Conservation (phyloP, 495 filamentous ascomycete species). For the Staphylotrichum longicolle region DNA sequence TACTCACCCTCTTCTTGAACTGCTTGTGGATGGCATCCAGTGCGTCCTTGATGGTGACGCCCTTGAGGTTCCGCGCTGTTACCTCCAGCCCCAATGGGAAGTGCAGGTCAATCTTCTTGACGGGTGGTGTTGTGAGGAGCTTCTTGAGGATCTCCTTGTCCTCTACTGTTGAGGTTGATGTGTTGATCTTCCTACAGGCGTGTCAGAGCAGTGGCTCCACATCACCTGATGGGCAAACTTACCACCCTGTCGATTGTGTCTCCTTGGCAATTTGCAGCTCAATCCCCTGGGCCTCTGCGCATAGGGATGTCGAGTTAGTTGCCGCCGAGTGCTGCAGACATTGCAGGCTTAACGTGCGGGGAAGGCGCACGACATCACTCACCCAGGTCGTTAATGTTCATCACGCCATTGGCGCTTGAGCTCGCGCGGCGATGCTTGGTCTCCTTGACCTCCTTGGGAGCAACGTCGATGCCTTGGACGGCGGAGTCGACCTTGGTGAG, state of each 20-base stretch:
- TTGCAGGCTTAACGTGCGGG: conserved; percentile 13
- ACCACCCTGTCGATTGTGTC: conserved; percentile 90
- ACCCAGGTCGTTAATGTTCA: conserved; percentile 86
- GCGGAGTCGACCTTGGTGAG: conserved; percentile 85
- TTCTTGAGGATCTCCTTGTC: conserved; percentile 82
- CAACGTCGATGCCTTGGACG: conserved; percentile 71
- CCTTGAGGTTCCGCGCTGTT: conserved; percentile 83
- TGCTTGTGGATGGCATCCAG: conserved; percentile 90
- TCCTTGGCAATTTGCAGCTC: conserved; percentile 78
- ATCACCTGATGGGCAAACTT: conserved; percentile 37
- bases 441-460: conserved; percentile 53
- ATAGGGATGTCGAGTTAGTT: conserved; percentile 9
- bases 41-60: conserved; percentile 93
- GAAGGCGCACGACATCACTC: conserved; percentile 28
- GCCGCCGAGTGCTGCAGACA: conserved; percentile 6
- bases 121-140: conserved; percentile 69
- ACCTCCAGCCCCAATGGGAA: conserved; percentile 86
- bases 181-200: conserved; percentile 80
- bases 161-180: conserved; percentile 67
- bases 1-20: conserved; percentile 82
- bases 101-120: conserved; percentile 91
- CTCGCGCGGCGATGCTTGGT: conserved; percentile 62
- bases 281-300: conserved; percentile 68
- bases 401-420: conserved; percentile 64
- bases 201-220: conserved; percentile 9